phyloP scores from a whole-genome alignment of 768 basidiomycete species.

The Myochromella boudieri region DNA sequence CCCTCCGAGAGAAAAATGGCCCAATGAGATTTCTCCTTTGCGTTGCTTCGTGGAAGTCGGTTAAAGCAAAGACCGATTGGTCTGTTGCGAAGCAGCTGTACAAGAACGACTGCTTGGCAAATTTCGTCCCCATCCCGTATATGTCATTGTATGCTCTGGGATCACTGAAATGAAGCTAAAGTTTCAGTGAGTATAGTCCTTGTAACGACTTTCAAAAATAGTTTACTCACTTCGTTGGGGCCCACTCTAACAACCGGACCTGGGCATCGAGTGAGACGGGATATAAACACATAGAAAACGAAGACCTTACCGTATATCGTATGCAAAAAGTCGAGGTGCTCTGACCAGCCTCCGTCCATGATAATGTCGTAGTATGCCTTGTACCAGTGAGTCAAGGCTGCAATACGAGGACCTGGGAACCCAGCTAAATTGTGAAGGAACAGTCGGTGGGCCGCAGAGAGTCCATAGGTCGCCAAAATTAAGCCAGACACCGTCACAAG shows the following conservation, averaged over 20 bases:
- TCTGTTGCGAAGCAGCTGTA: constrained; percentile 38
- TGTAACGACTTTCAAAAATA: background rate
- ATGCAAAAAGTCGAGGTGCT: constrained; percentile 36
- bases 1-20: constrained; percentile 39
- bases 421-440: constrained; percentile 27
- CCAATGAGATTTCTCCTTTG: constrained; percentile 34
- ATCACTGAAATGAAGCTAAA: constrained; percentile 42
- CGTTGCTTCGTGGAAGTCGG: constrained; percentile 33
- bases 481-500: background rate
- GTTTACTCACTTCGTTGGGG: constrained; percentile 35
- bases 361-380: constrained; percentile 34
- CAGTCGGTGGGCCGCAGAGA: constrained; percentile 16
- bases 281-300: background rate
- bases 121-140: constrained; percentile 35
- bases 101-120: constrained; percentile 34
- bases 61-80: constrained; percentile 34
- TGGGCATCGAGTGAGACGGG: constrained; percentile 7
- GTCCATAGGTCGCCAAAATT: background rate
- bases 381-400: constrained; percentile 32
- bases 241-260: constrained; percentile 37
- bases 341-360: constrained; percentile 36
- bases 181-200: background rate
- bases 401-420: constrained; percentile 33
- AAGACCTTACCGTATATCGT: constrained; percentile 31
- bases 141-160: constrained; percentile 39